Evolutionary conservation across 192 early-diverging fungal species (phyloP).

Genomic region (Backusella morwellensis): DNA sequence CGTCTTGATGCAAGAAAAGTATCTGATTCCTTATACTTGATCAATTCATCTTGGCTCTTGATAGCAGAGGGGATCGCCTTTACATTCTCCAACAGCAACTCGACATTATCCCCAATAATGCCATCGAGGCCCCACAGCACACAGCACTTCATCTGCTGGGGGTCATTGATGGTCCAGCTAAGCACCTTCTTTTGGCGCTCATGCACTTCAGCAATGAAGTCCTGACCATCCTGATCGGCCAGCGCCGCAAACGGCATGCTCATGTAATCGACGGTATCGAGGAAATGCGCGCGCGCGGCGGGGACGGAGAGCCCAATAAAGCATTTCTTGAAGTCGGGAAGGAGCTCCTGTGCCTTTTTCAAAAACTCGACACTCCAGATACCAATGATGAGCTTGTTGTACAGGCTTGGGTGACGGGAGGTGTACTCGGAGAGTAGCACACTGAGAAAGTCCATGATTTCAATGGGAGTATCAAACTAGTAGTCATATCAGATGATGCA

Average conservation of each 20-base stretch:
- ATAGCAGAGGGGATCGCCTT: neutral
- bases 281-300: conserved; percentile 42
- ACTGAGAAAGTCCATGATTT: conserved; percentile 29
- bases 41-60: neutral
- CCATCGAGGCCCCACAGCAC: conserved; percentile 47
- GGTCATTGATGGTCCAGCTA: conserved; percentile 52
- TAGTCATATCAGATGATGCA: neutral
- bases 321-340: conserved; percentile 41
- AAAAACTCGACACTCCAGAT: conserved; percentile 55
- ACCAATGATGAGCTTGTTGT: conserved; percentile 47
- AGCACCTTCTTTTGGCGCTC: conserved; percentile 42
- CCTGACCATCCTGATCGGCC: conserved; percentile 33
- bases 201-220: conserved; percentile 51
- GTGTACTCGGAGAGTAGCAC: conserved; percentile 15
- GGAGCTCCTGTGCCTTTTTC: conserved; percentile 36
- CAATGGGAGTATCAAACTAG: conserved; percentile 37
- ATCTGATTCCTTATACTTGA: neutral
- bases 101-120: conserved; percentile 48
- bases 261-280: conserved; percentile 38
- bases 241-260: conserved; percentile 43
- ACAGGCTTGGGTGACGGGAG: neutral
- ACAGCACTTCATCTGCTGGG: conserved; percentile 36
- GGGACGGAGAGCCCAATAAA: conserved; percentile 50
- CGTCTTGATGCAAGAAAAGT: neutral
- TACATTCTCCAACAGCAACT: conserved; percentile 24